Conservation (phyloP, 2,329 filamentous ascomycete genomes). For the Bipolaris sorokiniana region DNA sequence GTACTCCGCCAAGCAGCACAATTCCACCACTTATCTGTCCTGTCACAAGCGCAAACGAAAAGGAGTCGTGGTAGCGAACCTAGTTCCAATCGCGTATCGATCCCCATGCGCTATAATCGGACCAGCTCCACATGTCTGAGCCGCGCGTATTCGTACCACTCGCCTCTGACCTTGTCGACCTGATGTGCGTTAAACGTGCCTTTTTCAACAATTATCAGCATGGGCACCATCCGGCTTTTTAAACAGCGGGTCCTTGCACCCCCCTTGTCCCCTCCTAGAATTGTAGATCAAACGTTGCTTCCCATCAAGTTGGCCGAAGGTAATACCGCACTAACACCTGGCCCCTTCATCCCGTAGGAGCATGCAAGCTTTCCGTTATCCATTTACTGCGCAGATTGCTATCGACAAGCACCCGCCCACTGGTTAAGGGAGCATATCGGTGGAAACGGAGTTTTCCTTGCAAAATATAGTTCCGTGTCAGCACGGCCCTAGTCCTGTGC, state of each 20-base stretch:
- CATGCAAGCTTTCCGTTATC: background rate
- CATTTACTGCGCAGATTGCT: no score
- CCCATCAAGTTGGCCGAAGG: background rate
- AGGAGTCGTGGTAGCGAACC: constrained; percentile 7
- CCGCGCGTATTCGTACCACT: constrained; percentile 17
- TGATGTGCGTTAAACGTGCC: constrained; percentile 12
- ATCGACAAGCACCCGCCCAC: background rate
- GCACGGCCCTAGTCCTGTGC: background rate
- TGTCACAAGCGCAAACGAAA: constrained; percentile 4
- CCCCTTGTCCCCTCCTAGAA: background rate
- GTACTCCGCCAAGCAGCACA: background rate
- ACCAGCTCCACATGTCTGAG: constrained; percentile 9
- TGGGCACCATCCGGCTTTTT: background rate
- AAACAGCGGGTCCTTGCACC: constrained; percentile 4
- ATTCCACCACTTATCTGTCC: constrained; percentile 3
- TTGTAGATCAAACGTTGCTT: constrained; percentile 10
- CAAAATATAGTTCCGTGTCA: background rate
- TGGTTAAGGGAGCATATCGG: background rate
- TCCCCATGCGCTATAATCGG: constrained; percentile 10
- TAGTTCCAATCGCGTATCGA: constrained; percentile 14
- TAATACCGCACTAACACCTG: background rate
- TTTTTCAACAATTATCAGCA: background rate
- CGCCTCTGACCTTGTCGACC: constrained; percentile 5
- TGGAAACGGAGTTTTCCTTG: background rate
- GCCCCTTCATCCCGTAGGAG: background rate